Evolutionary conservation across 306 rosid species (phyloP), one percentile per base, ranked within the genome.

Genomic region (Begonia fuchsioides): DNA sequence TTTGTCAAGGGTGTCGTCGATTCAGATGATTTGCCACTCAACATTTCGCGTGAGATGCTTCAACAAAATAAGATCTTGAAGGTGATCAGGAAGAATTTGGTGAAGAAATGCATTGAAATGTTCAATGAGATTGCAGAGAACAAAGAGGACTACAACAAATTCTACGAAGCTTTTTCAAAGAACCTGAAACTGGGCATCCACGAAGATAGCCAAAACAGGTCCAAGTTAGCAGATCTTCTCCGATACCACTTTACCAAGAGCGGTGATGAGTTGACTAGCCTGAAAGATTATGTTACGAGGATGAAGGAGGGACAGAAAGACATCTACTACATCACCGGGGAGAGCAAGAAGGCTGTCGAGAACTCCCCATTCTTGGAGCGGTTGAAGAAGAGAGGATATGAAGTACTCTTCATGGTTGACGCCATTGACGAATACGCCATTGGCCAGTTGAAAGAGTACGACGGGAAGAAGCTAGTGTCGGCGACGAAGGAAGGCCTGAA

Each of bases 1-100:
- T 62, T 68, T 49, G 50, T 57, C 12, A 62, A 62, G 19, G 69
- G 73, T 32, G 68, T 68, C 12, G 73, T 68, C 18, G 68, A 68
- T 32, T 68, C 61, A 17, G 57, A 68, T 20, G 69, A 68, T 62
- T 49, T 68, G 43, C 61, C 69, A 2, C 73, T 68, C 50, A 57
- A 68, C 57, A 68, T 68, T 50, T 68, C 68, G 19, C 61, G 51
- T 13, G 68, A 68, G 50, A 68, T 43, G 60, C 53, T 62, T 10
- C 65, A 68, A 8, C 69, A 62, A 35, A 68, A 57, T 60, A 68
- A 62, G 69, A 62, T 62, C 47, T 64, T 62, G 19, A 47, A 57
- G 56, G 73, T 62, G 11, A 62, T 62, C 47, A 62, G 57, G 64
- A 68, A 68, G 61, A 52, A 62, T 39, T 17, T 62, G 53, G 73